phyloP scores from a whole-genome alignment of 2,329 filamentous ascomycete species.

The Ophiostoma novo-ulmi region DNA sequence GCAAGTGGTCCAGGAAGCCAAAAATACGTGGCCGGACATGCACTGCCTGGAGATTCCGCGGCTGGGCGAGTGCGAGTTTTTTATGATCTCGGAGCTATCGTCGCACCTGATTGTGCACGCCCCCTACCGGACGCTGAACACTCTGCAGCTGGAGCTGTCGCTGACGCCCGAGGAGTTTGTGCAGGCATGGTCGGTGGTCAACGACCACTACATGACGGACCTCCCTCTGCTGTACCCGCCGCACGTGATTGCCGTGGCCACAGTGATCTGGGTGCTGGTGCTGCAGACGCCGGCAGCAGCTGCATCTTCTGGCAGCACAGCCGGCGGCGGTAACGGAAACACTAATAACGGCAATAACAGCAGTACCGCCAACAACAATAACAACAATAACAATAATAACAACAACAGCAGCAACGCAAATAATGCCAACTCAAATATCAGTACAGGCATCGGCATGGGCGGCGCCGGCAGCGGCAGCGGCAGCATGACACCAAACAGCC shows the following conservation, averaged over 20 bases:
- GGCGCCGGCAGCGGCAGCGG: too few species aligned
- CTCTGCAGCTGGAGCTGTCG: conserved; percentile 63
- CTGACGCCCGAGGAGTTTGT: conserved; percentile 73
- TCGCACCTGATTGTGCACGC: conserved; percentile 87
- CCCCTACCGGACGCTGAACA: conserved; percentile 75
- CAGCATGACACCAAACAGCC: conserved; percentile 2
- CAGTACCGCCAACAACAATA: background rate
- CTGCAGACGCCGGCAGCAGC: conserved; percentile 55
- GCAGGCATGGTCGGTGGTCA: conserved; percentile 77
- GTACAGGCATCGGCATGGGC: background rate
- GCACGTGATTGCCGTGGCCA: conserved; percentile 82
- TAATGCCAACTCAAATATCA: background rate
- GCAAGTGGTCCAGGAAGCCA: conserved; percentile 79
- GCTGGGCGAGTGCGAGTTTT: conserved; percentile 91
- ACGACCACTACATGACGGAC: conserved; percentile 90
- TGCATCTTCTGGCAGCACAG: background rate
- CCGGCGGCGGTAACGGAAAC: background rate
- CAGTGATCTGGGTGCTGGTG: conserved; percentile 78
- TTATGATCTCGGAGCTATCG: conserved; percentile 82
- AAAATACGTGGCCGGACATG: conserved; percentile 74
- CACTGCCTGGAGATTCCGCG: conserved; percentile 72
- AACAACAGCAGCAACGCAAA: background rate
- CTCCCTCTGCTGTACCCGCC: conserved; percentile 79
- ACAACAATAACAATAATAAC: background rate
- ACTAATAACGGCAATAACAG: background rate